A percentile compares a stretch with the other conserved stretches of the same genome.
Conservation (phyloP, 2,329 filamentous ascomycete species). For the Pseudogymnoascus sp. region DNA sequence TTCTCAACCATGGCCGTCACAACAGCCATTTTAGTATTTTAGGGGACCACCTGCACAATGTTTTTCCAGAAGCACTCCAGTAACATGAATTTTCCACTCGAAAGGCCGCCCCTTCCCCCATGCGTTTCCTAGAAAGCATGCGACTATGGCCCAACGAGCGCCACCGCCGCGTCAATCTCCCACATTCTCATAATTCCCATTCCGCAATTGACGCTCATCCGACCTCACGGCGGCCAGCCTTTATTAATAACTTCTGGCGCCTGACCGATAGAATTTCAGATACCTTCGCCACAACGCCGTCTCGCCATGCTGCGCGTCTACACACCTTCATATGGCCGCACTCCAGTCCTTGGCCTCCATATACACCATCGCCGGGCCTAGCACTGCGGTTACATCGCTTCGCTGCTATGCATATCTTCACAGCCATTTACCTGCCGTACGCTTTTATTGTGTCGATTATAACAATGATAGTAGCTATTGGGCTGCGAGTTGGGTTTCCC, state of each 20-base stretch:
- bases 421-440: background rate
- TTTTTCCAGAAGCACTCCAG: background rate
- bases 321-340: background rate
- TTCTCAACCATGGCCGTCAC: background rate
- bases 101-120: background rate
- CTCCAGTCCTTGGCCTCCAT: background rate
- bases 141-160: background rate
- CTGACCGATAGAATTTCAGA: background rate
- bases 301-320: background rate
- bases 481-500: background rate
- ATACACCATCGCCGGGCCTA: background rate
- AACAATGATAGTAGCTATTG: constrained; percentile 2
- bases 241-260: background rate
- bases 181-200: background rate
- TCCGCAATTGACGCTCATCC: background rate
- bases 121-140: constrained; percentile 1
- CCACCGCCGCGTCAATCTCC: background rate
- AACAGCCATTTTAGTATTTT: constrained; percentile 4
- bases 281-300: background rate
- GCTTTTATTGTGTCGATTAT: background rate
- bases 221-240: background rate
- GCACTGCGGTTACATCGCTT: background rate
- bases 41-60: background rate
- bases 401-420: background rate
- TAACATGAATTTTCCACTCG: background rate